These are phyloP conservation scores for Rosellinia necatrix DNA, from an alignment of 2,329 filamentous ascomycete species.

Conservation along the genomic window DNA sequence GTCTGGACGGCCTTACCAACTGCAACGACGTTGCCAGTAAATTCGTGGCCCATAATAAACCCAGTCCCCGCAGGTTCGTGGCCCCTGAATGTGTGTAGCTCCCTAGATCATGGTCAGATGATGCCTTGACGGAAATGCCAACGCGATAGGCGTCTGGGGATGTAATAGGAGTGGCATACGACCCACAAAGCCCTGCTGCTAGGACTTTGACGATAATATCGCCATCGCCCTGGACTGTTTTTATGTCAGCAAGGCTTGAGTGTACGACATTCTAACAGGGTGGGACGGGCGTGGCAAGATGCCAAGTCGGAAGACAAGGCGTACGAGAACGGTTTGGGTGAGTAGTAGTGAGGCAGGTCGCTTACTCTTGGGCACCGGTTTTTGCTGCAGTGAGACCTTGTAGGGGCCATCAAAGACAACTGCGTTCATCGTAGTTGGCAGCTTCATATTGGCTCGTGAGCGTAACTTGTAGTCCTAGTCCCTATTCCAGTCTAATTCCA, in stretches of 20 bases:
- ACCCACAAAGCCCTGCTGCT: conserved; percentile 85
- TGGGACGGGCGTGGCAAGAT: not conserved
- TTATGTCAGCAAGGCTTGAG: conserved; percentile 23
- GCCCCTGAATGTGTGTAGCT: conserved; percentile 85
- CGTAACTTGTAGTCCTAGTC: conserved; percentile 7
- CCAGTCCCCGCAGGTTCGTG: conserved; percentile 71
- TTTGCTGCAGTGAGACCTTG: conserved; percentile 76
- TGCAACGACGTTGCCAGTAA: conserved; percentile 75
- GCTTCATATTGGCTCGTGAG: conserved; percentile 22
- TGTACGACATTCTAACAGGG: not conserved
- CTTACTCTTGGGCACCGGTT: conserved; percentile 71
- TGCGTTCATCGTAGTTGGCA: conserved; percentile 73
- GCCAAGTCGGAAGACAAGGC: conserved; percentile 8
- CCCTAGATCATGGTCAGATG: conserved; percentile 52
- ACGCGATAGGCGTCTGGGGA: not conserved
- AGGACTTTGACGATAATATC: conserved; percentile 85
- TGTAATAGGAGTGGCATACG: conserved; percentile 56
- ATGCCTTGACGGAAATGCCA: not conserved
- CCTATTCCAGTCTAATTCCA: conserved; percentile 11
- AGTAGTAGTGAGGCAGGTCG: conserved; percentile 6
- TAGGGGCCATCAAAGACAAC: conserved; percentile 83
- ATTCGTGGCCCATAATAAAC: conserved; percentile 81
- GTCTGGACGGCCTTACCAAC: conserved; percentile 69
- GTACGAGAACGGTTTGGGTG: not conserved
- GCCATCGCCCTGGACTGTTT: conserved; percentile 64